Conservation (phyloP, 768 basidiomycete species). For the Lentinula boryana region DNA sequence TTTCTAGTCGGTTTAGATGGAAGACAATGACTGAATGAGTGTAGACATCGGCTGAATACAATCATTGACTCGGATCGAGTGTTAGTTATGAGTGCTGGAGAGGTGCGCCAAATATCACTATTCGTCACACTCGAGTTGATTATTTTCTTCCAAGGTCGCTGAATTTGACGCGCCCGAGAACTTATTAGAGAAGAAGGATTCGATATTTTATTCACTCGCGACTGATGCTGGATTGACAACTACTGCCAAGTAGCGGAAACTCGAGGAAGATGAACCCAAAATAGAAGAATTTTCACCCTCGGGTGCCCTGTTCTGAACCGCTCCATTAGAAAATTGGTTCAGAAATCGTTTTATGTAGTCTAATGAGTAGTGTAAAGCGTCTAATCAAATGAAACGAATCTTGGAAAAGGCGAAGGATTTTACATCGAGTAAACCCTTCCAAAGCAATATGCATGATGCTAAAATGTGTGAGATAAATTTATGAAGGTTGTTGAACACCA, state of each 20-base stretch:
- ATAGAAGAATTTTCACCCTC: too few species aligned
- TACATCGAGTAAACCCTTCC: not conserved
- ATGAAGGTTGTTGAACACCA: not conserved
- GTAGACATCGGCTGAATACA: slow-evolving; percentile 75
- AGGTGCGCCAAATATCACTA: slow-evolving; percentile 29
- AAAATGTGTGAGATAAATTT: not conserved
- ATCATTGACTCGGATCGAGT: slow-evolving; percentile 79
- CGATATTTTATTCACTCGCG: slow-evolving; percentile 59
- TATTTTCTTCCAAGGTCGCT: slow-evolving; percentile 38
- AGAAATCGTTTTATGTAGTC: not conserved
- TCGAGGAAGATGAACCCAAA: too few species aligned
- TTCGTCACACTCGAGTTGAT: not conserved
- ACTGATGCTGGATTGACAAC: slow-evolving; percentile 51
- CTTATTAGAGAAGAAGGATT: slow-evolving; percentile 52
- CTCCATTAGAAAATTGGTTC: too few species aligned
- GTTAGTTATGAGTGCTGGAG: slow-evolving; percentile 77
- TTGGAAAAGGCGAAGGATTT: not conserved
- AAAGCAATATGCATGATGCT: not conserved
- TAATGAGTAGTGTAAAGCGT: not conserved
- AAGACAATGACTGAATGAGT: not conserved
- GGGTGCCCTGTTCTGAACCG: too few species aligned
- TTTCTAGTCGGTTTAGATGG: slow-evolving; percentile 2
- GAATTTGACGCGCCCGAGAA: slow-evolving; percentile 72
- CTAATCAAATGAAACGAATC: not conserved
- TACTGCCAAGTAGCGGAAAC: not conserved